Evolutionary conservation across 2,329 filamentous ascomycete species (phyloP).

Genomic region (Epichloe typhina): DNA sequence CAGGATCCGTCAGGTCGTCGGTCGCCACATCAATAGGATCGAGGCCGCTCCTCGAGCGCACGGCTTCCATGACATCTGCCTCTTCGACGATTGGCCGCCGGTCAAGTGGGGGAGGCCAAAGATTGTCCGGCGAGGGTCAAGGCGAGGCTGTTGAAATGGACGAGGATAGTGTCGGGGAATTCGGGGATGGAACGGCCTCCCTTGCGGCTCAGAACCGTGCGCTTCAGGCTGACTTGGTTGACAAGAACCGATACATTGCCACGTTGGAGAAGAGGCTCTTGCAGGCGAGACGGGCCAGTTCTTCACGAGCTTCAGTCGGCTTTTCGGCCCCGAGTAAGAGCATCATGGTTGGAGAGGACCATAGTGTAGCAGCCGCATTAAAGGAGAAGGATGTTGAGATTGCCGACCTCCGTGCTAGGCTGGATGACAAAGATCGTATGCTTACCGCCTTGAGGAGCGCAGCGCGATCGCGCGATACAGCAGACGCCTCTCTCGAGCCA

Average conservation of each 20-base stretch:
- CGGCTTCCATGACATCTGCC: conserved; percentile 53
- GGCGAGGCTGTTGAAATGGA: conserved; percentile 39
- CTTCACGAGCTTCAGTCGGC: conserved; percentile 71
- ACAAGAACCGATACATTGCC: conserved; percentile 93
- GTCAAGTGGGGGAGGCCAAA: conserved; percentile 28
- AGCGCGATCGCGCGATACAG: conserved; percentile 71
- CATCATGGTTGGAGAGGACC: conserved; percentile 65
- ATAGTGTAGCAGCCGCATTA: conserved; percentile 57
- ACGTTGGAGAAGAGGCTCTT: conserved; percentile 86
- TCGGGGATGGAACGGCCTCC: conserved; percentile 74
- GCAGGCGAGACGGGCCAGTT: conserved; percentile 80
- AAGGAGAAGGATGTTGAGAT: conserved; percentile 91
- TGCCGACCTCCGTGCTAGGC: conserved; percentile 69
- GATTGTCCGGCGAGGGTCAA: conserved; percentile 28
- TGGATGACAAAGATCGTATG: conserved; percentile 96
- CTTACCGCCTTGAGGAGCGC: conserved; percentile 73
- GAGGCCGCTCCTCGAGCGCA: conserved; percentile 43
- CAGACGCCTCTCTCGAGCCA: conserved; percentile 38
- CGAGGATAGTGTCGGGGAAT: conserved; percentile 63
- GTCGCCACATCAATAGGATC: conserved; percentile 48
- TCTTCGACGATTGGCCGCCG: conserved; percentile 45
- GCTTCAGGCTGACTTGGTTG: conserved; percentile 87
- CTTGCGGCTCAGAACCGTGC: conserved; percentile 75
- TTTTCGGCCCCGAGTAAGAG: conserved; percentile 47
- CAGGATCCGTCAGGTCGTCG: conserved; percentile 54